A percentile compares a stretch with the other conserved stretches of the same genome.
Conservation (phyloP, 2,329 filamentous ascomycete genomes). For the Paecilomyces fulvus region DNA sequence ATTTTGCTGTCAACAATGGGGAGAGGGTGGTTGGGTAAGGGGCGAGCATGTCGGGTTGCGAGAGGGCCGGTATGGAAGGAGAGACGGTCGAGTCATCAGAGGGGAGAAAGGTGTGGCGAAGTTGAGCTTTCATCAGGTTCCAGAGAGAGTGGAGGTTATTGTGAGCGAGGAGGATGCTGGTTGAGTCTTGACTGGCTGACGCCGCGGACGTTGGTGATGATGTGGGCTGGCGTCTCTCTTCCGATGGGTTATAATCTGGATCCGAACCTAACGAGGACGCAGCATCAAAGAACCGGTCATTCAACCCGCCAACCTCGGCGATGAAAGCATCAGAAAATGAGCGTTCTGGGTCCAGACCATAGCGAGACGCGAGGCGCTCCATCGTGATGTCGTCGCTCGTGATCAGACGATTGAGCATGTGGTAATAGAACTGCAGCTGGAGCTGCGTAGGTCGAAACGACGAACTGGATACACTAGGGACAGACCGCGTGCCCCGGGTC, state of each 20-base stretch:
- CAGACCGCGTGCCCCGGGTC: slow-evolving; percentile 56
- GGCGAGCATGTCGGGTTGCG: slow-evolving; percentile 26
- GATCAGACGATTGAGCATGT: slow-evolving; percentile 63
- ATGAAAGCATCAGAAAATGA: slow-evolving; percentile 74
- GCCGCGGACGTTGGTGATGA: slow-evolving; percentile 11
- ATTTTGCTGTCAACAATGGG: slow-evolving; percentile 36
- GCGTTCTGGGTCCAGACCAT: slow-evolving; percentile 55
- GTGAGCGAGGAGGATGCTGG: slow-evolving; percentile 47
- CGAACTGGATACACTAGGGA: slow-evolving; percentile 52
- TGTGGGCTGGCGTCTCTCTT: not conserved
- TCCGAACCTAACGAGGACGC: slow-evolving; percentile 24
- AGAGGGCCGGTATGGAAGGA: slow-evolving; percentile 22
- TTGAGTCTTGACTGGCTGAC: slow-evolving; percentile 34
- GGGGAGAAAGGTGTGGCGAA: slow-evolving; percentile 42
- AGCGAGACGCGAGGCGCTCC: slow-evolving; percentile 59
- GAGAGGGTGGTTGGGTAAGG: slow-evolving; percentile 34
- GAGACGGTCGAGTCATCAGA: slow-evolving; percentile 12
- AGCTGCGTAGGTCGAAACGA: slow-evolving; percentile 68
- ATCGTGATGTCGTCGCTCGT: slow-evolving; percentile 64
- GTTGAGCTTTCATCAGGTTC: slow-evolving; percentile 55
- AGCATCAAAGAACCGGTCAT: slow-evolving; percentile 56
- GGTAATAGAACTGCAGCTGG: slow-evolving; percentile 84
- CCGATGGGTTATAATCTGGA: slow-evolving; percentile 12
- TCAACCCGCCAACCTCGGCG: slow-evolving; percentile 60
- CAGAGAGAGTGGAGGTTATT: slow-evolving; percentile 55